Conservation (phyloP, 2,329 filamentous ascomycete genomes). For the Alternaria hordeiaustralica region DNA sequence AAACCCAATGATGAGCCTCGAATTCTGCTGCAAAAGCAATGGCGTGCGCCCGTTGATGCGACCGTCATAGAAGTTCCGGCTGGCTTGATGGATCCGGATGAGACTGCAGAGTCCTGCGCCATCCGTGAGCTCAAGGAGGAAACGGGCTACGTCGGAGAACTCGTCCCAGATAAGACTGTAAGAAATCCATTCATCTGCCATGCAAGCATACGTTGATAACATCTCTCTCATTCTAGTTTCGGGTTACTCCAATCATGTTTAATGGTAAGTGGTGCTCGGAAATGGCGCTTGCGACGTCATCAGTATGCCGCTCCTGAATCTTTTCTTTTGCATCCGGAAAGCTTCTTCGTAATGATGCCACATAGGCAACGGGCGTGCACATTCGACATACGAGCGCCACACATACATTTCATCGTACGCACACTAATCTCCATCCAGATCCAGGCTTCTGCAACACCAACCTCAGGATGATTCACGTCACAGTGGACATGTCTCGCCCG, state of each 20-base stretch:
- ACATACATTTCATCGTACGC: neutral
- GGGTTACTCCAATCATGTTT: slow-evolving; percentile 51
- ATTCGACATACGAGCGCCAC: neutral
- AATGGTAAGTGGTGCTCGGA: slow-evolving; percentile 43
- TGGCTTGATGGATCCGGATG: slow-evolving; percentile 66
- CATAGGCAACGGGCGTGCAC: neutral
- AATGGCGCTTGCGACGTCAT: neutral
- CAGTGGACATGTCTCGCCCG: slow-evolving; percentile 70
- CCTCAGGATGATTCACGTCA: slow-evolving; percentile 72
- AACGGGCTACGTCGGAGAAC: slow-evolving; percentile 66
- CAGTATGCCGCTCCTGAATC: neutral
- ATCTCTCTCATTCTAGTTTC: slow-evolving; percentile 26
- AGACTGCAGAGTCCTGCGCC: slow-evolving; percentile 64
- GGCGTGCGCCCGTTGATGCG: slow-evolving; percentile 65
- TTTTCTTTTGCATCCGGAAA: neutral
- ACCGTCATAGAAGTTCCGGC: slow-evolving; percentile 69
- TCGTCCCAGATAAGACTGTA: slow-evolving; percentile 33
- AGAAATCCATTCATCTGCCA: neutral
- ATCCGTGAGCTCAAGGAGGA: slow-evolving; percentile 69
- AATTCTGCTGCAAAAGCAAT: slow-evolving; percentile 58
- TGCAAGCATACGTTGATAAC: neutral
- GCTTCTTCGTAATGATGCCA: neutral
- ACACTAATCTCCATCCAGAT: slow-evolving; percentile 30
- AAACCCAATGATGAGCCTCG: slow-evolving; percentile 39
- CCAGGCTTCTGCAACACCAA: slow-evolving; percentile 53